Evolutionary conservation across 129 eudicot genomes (phyloP).

Genomic region (Pittosporum tobira): DNA sequence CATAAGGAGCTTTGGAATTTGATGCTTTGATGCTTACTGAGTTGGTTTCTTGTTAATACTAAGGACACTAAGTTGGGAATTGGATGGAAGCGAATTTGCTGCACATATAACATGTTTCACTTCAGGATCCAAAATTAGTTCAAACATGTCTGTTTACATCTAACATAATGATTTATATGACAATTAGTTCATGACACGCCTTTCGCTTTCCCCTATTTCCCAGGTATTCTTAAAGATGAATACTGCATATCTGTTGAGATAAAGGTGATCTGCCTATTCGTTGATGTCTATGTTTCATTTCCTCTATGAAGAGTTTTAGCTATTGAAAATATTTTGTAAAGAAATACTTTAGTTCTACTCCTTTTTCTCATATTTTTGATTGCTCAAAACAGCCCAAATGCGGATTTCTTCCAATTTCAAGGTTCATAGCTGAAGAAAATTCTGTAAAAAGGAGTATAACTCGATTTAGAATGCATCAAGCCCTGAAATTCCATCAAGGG

Average conservation of each 20-base stretch:
- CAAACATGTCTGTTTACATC: not conserved
- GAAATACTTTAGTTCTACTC: not conserved
- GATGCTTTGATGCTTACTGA: not conserved
- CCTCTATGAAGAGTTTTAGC: not conserved
- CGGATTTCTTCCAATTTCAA: slow-evolving; percentile 83
- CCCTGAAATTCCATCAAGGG: slow-evolving; percentile 52
- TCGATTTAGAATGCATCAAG: slow-evolving; percentile 84
- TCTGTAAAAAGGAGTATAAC: slow-evolving; percentile 48
- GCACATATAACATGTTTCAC: too few species aligned
- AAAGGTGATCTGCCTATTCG: slow-evolving; percentile 37
- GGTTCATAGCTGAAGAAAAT: slow-evolving; percentile 52
- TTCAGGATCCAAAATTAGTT: too few species aligned
- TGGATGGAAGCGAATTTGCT: not conserved
- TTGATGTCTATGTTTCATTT: slow-evolving; percentile 1
- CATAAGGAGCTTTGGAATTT: too few species aligned
- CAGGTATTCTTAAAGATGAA: slow-evolving; percentile 48
- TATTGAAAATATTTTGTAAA: not conserved
- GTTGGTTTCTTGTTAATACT: not conserved
- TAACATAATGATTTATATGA: not conserved
- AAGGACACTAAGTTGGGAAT: not conserved
- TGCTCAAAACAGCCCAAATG: slow-evolving; percentile 57
- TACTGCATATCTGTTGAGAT: slow-evolving; percentile 77
- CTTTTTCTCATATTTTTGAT: not conserved
- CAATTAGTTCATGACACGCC: not conserved
- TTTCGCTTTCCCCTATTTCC: slow-evolving; percentile 12